Evolutionary conservation across 306 rosid genomes (phyloP).

Genomic region (Cercis canadensis): DNA sequence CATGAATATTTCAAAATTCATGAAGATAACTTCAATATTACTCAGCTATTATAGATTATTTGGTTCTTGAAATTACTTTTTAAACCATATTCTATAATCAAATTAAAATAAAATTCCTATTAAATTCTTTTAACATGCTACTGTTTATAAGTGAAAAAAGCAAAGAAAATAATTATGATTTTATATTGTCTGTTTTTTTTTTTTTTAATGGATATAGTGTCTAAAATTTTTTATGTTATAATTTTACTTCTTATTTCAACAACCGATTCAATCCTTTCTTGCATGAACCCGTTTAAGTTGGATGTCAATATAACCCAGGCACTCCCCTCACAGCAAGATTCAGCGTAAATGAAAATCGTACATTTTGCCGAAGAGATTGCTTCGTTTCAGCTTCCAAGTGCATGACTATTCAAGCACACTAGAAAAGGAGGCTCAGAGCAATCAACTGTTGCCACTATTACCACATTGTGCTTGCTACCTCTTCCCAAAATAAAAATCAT

Average conservation of each 20-base stretch:
- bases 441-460: not conserved
- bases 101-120: too few relatives aligned
- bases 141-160: too few relatives aligned
- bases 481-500: constrained; percentile 7
- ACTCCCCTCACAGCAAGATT: constrained; percentile 33
- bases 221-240: not conserved
- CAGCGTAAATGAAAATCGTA: not conserved
- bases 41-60: too few relatives aligned
- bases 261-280: constrained; percentile 17
- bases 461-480: not conserved
- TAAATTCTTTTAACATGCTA: too few relatives aligned
- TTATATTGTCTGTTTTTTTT: too few relatives aligned
- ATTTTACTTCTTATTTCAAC: too few relatives aligned
- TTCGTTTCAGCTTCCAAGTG: constrained; percentile 31
- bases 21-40: too few relatives aligned
- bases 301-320: not conserved
- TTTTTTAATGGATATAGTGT: too few relatives aligned
- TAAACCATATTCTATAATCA: too few relatives aligned
- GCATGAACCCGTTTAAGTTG: constrained; percentile 36
- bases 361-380: constrained; percentile 32
- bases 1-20: too few relatives aligned
- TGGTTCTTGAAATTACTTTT: too few relatives aligned
- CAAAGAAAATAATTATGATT: too few relatives aligned
- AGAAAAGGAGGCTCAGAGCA: constrained; percentile 35
- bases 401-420: constrained; percentile 29